Base-by-base conservation (phyloP, 257 asterid species). In the Petunia axillaris region DNA sequence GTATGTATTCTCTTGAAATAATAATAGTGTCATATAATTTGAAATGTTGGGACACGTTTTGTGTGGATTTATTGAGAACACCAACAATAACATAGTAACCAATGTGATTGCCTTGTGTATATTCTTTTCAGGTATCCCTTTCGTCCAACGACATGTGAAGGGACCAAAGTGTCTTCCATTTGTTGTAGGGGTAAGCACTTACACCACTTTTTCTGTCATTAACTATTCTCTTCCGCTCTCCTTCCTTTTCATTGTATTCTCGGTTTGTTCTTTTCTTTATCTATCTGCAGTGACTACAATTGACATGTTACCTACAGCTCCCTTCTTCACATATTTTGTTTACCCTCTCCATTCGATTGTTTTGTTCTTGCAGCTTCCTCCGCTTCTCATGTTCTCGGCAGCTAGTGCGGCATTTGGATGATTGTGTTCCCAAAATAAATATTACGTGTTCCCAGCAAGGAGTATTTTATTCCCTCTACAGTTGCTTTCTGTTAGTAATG, bases 341-440 rank as follows among this genome's bases (percentile, higher is more conserved):
- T 40, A 6, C 48, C 39, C 38, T 80, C 46, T 2, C 54, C 54
- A 63, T 52, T 76, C 55, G 10, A 8, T 15, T 64, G 54, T 81
- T 79, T 75, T 50, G 74, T 52, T 59, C 81, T 83, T 64, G 71
- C 89, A 91, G 94, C 77, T 93, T 83, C 94, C 97, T 54, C 90
- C 95, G 64, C 89, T 92, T 48, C 84, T 92, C 38, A 82, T 90
- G 84, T 92, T 87, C 84, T 87, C 99, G 64, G 94, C 95, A 16
- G 93, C 96, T 80, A 89, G 97, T 84, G 93, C 98, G 66, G 91
- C 91, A 71, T 91, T 92, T 91, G 98, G 98, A 88, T n/a, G n/a
- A n/a, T n/a, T n/a, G n/a, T n/a, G n/a, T n/a, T n/a, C n/a, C n/a
- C n/a, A n/a, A n/a, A n/a, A n/a, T n/a, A n/a, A n/a, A n/a, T n/a